Base-by-base conservation (phyloP, 2,329 filamentous ascomycete species). In the Hypoxylon sp. region DNA sequence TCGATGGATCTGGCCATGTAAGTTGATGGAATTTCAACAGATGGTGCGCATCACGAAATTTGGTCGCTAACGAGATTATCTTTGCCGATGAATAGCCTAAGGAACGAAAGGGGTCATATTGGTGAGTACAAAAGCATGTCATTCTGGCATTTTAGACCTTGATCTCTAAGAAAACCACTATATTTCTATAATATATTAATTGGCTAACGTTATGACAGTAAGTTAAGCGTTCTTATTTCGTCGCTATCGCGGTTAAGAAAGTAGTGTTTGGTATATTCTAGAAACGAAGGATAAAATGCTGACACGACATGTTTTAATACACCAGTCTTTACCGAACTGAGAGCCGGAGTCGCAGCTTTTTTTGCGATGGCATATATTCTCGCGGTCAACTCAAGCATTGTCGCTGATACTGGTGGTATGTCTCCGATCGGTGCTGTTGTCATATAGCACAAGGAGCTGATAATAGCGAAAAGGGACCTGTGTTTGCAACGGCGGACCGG, bases 1-100 rank as follows among this genome's bases (percentile, higher is more conserved):
- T 97, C 44, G 93, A 97, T 69, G 92, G 92, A 72, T 94, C 88
- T 42, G 93, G 93, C 75, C 92, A 95, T 87, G 91, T 93, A 87
- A 84, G 90, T 86, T 48, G 24, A 44, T 14, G 22, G 31, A 46
- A 56, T 35, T 39, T 8, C 39, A 24, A 37, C 14, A 14, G 13
- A 8, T 24, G 13, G 55, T 26, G 10, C 17, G 17, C 5, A 48
- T 24, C 13, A 1, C 6, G 17, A 37, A 26, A 26, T 13, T 11
- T 54, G 53, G 51, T 33, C 44, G 47, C 67, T 75, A 60, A 75
- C 68, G 78, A 73, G 24, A 57, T 39, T 67, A 14, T 63, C 22
- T 44, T 3, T 44, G 4, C 37, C 26, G 47, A 33, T 44, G 39
- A 48, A 76, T 71, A 92, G 90, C 87, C 86, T 71, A 87, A 85